phyloP scores from a whole-genome alignment of 768 basidiomycete species.

The Boletus rubropictus region DNA sequence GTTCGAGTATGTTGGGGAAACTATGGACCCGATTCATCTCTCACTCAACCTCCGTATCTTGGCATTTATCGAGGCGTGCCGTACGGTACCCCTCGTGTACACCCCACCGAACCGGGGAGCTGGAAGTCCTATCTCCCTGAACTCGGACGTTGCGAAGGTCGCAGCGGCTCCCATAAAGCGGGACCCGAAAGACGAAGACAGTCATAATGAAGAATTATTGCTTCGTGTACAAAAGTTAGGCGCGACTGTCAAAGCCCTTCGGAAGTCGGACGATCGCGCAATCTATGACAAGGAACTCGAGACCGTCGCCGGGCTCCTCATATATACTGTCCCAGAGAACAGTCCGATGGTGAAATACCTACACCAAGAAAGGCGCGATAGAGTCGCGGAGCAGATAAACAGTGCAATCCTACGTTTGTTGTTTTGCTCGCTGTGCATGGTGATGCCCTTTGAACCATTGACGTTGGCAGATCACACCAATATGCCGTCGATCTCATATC shows the following conservation, averaged over 20 bases:
- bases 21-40: constrained; percentile 71
- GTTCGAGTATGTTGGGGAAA: constrained; percentile 49
- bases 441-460: constrained; percentile 1
- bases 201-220: constrained; percentile 44
- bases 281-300: constrained; percentile 65
- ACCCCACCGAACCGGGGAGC: constrained; percentile 17
- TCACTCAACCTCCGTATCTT: constrained; percentile 82
- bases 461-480: constrained; percentile 43
- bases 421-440: neutral
- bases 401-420: constrained; percentile 76
- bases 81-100: constrained; percentile 59
- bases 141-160: constrained; percentile 7
- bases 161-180: constrained; percentile 7
- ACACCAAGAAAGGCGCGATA: constrained; percentile 68
- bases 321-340: constrained; percentile 75
- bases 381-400: constrained; percentile 84
- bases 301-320: constrained; percentile 72
- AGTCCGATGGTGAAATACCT: constrained; percentile 75
- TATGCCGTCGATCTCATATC: constrained; percentile 47
- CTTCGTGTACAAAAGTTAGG: constrained; percentile 63
- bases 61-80: constrained; percentile 80
- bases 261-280: constrained; percentile 48
- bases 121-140: constrained; percentile 4
- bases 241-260: constrained; percentile 51
- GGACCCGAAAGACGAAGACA: constrained; percentile 32